Evolutionary conservation across 371 early-diverging fungal genomes (phyloP), one percentile per base, ranked within the genome.

Genomic region (Furculomyces boomerangus): DNA sequence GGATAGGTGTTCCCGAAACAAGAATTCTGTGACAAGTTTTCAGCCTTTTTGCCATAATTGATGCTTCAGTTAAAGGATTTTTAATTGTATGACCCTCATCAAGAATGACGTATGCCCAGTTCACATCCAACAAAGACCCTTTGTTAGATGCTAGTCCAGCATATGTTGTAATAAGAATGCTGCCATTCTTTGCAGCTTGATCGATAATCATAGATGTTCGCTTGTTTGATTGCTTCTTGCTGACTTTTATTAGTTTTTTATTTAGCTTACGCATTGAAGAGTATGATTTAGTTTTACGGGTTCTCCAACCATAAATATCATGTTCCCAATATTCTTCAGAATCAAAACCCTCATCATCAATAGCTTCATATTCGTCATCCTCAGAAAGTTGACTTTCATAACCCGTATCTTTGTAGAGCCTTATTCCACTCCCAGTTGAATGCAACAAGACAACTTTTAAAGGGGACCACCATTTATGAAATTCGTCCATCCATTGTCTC

Each of bases 61-160:
- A 90, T 0, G 90, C 84, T 29, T 83, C 85, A 0, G 97, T 79
- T 58, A 93, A 90, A 0, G 92, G 90, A 57, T 98, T 98, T 56
- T 94, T 78, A 32, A 99, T 92, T 67, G 90, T 88, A 68, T 99
- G 99, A 0, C 98, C 99, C 72, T 99, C 99, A 70, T 99, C 99
- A 32, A 98, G 65, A 1, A 98, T 75, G n/a, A 83, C 80, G 55
- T 88, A 90, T 0, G 84, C 84, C 94, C 94, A 99, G 32, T 70
- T 65, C 46, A 79, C 73, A 16, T 75, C 74, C 13, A 88, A 54
- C 2, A 95, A 63, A 0, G 70, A 61, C 8, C 74, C 70, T 13
- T 80, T 65, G 60, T 93, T 80, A 0, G 75, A 71, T 35, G 83
- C 79, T 1, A 93, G 61, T 24, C 86, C 88, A 8, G 79, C 83